These are phyloP conservation scores for Vigna reflexopilosa DNA, from an alignment of 306 rosid genomes.

Conservation along the genomic window DNA sequence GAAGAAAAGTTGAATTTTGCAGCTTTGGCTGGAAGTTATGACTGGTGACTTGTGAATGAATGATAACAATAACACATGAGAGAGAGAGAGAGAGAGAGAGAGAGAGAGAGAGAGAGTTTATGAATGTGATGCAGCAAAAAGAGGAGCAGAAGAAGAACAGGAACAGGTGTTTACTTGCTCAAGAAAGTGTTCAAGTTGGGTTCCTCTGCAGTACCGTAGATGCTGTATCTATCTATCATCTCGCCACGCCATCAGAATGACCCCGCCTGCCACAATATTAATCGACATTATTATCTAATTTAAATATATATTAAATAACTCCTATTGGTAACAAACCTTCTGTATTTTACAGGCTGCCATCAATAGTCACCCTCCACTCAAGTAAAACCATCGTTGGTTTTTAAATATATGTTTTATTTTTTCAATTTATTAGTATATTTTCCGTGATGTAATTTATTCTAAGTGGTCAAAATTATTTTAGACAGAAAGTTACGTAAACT, in stretches of 20 bases:
- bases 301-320: too few relatives aligned
- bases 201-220: conserved; percentile 42
- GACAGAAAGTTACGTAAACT: too few relatives aligned
- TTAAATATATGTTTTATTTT: too few relatives aligned
- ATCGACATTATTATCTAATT: neutral
- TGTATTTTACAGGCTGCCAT: too few relatives aligned
- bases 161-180: neutral
- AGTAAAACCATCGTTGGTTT: too few relatives aligned
- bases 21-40: conserved; percentile 36
- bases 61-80: conserved; percentile 10
- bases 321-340: too few relatives aligned
- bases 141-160: neutral
- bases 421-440: too few relatives aligned
- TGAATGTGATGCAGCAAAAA: conserved; percentile 18
- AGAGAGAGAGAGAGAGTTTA: conserved; percentile 37
- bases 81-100: conserved; percentile 38
- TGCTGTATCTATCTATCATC: conserved; percentile 23
- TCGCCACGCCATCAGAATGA: conserved; percentile 49
- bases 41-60: neutral
- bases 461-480: too few relatives aligned
- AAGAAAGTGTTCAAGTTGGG: conserved; percentile 34
- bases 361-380: too few relatives aligned
- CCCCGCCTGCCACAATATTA: conserved; percentile 4
- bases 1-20: conserved; percentile 30
- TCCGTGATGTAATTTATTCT: too few relatives aligned